Evolutionary conservation across 768 basidiomycete genomes (phyloP).

Genomic region (Pulveroboletus sp.): DNA sequence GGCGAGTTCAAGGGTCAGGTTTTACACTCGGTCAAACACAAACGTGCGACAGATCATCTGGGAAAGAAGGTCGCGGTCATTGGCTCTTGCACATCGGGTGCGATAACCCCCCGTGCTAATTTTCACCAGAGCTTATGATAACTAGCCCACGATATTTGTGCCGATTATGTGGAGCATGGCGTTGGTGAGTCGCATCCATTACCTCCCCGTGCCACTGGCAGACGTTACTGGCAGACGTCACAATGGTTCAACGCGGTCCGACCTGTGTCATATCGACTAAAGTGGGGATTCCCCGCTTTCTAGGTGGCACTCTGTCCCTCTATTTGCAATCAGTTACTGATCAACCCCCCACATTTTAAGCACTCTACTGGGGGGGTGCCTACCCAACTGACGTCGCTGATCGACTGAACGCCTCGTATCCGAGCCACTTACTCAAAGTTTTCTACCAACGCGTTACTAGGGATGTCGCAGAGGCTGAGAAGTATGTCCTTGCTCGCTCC

Average conservation of each 20-base stretch:
- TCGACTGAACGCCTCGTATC: conserved; percentile 46
- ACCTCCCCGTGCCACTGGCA: background rate
- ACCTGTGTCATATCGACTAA: conserved; percentile 50
- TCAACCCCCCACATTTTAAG: conserved; percentile 10
- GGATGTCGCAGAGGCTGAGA: conserved; percentile 51
- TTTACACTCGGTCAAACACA: conserved; percentile 55
- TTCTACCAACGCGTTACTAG: conserved; percentile 35
- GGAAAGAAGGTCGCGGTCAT: conserved; percentile 72
- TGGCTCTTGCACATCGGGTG: conserved; percentile 60
- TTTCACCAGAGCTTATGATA: background rate
- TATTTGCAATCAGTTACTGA: conserved; percentile 9
- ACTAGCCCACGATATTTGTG: conserved; percentile 45
- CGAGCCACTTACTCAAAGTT: conserved; percentile 26
- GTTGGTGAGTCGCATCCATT: conserved; percentile 33
- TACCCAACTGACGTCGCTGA: conserved; percentile 51
- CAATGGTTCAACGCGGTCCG: conserved; percentile 47
- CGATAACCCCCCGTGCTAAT: conserved; percentile 19
- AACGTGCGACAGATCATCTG: conserved; percentile 47
- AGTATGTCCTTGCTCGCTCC: conserved; percentile 29
- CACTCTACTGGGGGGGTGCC: conserved; percentile 41
- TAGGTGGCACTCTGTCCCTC: conserved; percentile 8
- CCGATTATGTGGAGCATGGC: conserved; percentile 42
- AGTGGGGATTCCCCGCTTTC: conserved; percentile 32
- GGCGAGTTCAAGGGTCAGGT: conserved; percentile 59
- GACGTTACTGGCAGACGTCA: conserved; percentile 33